phyloP scores from a whole-genome alignment of 179 eudicot genomes.

The Corrigiola litoralis region DNA sequence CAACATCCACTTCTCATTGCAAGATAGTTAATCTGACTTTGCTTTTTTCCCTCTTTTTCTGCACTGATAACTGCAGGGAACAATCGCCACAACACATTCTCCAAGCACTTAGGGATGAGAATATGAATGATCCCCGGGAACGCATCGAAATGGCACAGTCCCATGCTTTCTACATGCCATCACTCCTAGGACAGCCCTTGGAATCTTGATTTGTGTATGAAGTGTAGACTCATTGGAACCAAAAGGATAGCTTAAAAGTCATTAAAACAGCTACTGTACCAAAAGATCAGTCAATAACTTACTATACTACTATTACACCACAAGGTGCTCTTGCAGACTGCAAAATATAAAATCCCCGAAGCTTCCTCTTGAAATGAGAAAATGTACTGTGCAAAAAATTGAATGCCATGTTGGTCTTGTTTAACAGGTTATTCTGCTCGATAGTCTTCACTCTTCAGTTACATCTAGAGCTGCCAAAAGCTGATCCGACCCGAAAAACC shows the following conservation, averaged over 20 bases:
- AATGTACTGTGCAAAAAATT: too few species aligned
- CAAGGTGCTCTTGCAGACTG: neutral
- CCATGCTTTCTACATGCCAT: constrained; percentile 67
- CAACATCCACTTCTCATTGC: neutral
- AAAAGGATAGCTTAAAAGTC: neutral
- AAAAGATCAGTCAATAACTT: neutral
- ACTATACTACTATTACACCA: neutral
- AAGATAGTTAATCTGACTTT: neutral
- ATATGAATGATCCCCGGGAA: constrained; percentile 69
- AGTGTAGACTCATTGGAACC: neutral
- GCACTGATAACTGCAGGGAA: constrained; percentile 35
- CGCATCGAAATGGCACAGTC: constrained; percentile 67
- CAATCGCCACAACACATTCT: constrained; percentile 45
- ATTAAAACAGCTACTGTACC: neutral
- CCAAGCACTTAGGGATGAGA: constrained; percentile 67
- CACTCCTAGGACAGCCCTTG: constrained; percentile 52
- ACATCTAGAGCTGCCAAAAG: too few species aligned
- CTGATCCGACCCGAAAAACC: too few species aligned
- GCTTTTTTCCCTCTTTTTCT: neutral
- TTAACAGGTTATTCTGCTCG: too few species aligned
- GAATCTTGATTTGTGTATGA: constrained; percentile 7
- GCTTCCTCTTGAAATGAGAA: too few species aligned
- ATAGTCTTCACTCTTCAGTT: too few species aligned
- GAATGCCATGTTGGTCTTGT: too few species aligned
- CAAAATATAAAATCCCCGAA: too few species aligned